phyloP scores from a whole-genome alignment of 345 rosid genomes.

The Syzygium grande region DNA sequence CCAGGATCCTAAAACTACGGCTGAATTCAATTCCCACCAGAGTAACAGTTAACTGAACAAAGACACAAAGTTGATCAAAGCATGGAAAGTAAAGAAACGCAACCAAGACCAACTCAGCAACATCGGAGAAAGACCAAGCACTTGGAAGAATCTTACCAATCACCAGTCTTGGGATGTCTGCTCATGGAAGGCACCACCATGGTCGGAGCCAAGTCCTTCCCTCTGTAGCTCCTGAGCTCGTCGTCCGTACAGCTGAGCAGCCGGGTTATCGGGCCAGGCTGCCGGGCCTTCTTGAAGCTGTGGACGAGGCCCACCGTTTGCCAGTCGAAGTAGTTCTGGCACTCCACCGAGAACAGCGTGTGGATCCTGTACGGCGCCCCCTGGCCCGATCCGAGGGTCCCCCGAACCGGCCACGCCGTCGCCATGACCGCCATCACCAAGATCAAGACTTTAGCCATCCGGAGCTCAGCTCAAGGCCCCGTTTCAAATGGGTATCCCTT shows the following conservation, averaged over 20 bases:
- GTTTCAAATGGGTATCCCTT: constrained; percentile 1
- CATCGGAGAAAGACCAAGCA: background rate
- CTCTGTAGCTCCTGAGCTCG: constrained; percentile 66
- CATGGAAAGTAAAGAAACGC: background rate
- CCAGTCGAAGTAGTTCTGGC: constrained; percentile 97
- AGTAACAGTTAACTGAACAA: background rate
- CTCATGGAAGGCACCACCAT: constrained; percentile 92
- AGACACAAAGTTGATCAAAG: background rate
- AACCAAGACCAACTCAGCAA: background rate
- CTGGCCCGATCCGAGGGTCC: constrained; percentile 1
- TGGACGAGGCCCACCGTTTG: constrained; percentile 91
- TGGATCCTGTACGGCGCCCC: constrained; percentile 80
- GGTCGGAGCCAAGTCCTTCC: constrained; percentile 91
- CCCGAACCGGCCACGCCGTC: constrained; percentile 8
- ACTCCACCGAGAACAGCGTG: constrained; percentile 93
- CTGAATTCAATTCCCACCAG: background rate
- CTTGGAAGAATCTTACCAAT: constrained; percentile 46
- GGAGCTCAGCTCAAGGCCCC: constrained; percentile 17
- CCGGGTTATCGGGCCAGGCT: constrained; percentile 94
- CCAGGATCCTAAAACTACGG: background rate
- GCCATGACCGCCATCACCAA: background rate
- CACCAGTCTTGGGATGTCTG: constrained; percentile 83
- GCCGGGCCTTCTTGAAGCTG: constrained; percentile 79
- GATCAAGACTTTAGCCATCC: constrained; percentile 27
- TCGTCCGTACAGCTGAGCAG: constrained; percentile 87